A percentile compares a stretch with the other conserved stretches of the same genome.
These are phyloP conservation scores for Aspergillus campestris DNA, from an alignment of 495 filamentous ascomycete genomes.

Conservation along the genomic window DNA sequence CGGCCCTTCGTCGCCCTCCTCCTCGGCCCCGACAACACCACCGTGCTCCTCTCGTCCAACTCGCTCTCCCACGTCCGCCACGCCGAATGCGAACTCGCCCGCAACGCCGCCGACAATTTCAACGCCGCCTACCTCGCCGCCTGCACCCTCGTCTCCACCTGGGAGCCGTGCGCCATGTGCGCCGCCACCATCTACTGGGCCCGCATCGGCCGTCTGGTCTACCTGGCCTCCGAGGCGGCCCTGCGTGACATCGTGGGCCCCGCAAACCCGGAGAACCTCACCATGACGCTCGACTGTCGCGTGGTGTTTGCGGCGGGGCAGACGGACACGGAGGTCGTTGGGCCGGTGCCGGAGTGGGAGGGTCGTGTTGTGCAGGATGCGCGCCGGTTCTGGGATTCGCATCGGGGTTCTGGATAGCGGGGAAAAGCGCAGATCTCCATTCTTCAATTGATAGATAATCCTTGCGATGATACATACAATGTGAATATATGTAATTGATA, in stretches of 20 bases:
- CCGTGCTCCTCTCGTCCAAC: constrained; percentile 36
- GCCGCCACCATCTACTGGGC: constrained; percentile 43
- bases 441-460: too few relatives aligned
- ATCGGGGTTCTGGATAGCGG: too few relatives aligned
- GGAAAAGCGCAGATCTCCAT: too few relatives aligned
- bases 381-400: constrained; percentile 33
- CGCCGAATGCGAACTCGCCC: constrained; percentile 42
- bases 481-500: too few relatives aligned
- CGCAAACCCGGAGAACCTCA: constrained; percentile 46
- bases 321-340: constrained; percentile 40
- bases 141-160: constrained; percentile 45
- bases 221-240: constrained; percentile 42
- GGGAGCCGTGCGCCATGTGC: constrained; percentile 53
- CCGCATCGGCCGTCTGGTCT: constrained; percentile 46
- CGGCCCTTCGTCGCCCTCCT: constrained; percentile 43
- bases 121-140: constrained; percentile 38
- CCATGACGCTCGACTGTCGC: constrained; percentile 42
- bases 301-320: constrained; percentile 37
- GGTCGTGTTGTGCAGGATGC: constrained; percentile 35
- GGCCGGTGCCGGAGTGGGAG: constrained; percentile 38
- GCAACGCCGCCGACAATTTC: constrained; percentile 43
- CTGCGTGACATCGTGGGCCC: constrained; percentile 34
- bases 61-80: constrained; percentile 50
- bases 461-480: too few relatives aligned
- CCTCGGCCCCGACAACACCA: constrained; percentile 41